Evolutionary conservation across 306 rosid genomes (phyloP), one percentile per base, ranked within the genome.

Genomic region (Abrus pulchellus): DNA sequence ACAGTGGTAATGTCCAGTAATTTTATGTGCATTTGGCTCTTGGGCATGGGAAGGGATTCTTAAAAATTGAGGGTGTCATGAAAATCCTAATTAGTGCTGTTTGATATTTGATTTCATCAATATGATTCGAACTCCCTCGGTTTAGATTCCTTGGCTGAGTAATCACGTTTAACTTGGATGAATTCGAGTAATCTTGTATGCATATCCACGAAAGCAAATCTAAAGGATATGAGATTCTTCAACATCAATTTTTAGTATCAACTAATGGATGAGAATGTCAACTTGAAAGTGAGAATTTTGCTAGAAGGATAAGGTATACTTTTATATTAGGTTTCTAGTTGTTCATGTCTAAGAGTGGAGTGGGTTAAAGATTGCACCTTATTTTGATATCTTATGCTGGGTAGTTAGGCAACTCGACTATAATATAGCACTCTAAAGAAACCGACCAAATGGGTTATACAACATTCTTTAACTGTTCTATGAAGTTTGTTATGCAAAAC

Each of bases 31-130:
- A 27, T 59, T 67, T 76, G 73, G 66, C 73, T 77, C 68, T 70
- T 76, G 48, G 61, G 70, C 50, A 36, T 55, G 72, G 83, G 80
- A 76, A 81, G 80, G 63, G 76, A 76, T 81, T 80, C 82, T 76
- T 74, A 4, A 13, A 38, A 69, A 7, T 4, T 73, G 36, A 32
- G 76, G 32, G 30, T 41, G 45, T 70, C 32, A 54, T 80, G 48
- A 49, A 77, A 81, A 71, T 72, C 57, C 20, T 9, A 53, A 67
- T 20, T 20, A 20, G 20, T 28, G 50, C 5, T 20, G 44, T 48
- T 20, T 61, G 5, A 57, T 13, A 32, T 62, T 68, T 45, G 71
- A 41, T 72, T 75, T 56, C 50, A 68, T 43, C 28, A 69, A 41
- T 67, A 43, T 38, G 77, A 60, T 74, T 75, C 78, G 56, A 54